Evolutionary conservation across 129 eudicot species (phyloP).

Genomic region (Chrysanthemum makinoi): DNA sequence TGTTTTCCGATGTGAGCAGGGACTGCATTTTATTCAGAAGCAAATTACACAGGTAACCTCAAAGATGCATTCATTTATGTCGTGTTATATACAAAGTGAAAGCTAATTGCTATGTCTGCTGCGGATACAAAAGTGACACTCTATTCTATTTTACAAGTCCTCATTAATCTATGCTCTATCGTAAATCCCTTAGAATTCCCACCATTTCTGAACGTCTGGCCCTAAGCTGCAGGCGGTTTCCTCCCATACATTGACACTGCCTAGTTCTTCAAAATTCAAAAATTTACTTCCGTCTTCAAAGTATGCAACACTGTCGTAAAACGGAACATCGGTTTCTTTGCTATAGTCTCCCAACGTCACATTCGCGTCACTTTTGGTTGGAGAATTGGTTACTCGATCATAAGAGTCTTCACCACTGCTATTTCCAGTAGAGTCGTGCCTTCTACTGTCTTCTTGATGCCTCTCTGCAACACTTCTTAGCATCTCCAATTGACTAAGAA

Average conservation of each 20-base stretch:
- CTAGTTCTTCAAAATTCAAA: slow-evolving; percentile 31
- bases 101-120: slow-evolving; percentile 20
- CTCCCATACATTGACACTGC: slow-evolving; percentile 20
- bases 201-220: slow-evolving; percentile 32
- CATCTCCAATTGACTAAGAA: slow-evolving; percentile 44
- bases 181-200: slow-evolving; percentile 29
- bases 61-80: slow-evolving; percentile 32
- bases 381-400: slow-evolving; percentile 11
- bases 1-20: slow-evolving; percentile 3
- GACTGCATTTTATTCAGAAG: background rate
- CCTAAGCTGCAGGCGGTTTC: slow-evolving; percentile 31
- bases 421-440: slow-evolving; percentile 6
- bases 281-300: slow-evolving; percentile 35
- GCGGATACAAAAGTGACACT: slow-evolving; percentile 23
- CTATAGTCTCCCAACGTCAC: slow-evolving; percentile 17
- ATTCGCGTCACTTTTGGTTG: slow-evolving; percentile 20
- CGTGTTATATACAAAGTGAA: slow-evolving; percentile 27
- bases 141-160: background rate
- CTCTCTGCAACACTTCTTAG: slow-evolving; percentile 26
- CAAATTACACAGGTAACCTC: slow-evolving; percentile 14
- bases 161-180: slow-evolving; percentile 17
- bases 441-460: slow-evolving; percentile 10
- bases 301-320: slow-evolving; percentile 28
- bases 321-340: slow-evolving; percentile 27
- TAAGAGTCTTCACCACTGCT: slow-evolving; percentile 30